Base-by-base conservation (phyloP, 2,329 filamentous ascomycete species). In the Alternaria tenuissima region DNA sequence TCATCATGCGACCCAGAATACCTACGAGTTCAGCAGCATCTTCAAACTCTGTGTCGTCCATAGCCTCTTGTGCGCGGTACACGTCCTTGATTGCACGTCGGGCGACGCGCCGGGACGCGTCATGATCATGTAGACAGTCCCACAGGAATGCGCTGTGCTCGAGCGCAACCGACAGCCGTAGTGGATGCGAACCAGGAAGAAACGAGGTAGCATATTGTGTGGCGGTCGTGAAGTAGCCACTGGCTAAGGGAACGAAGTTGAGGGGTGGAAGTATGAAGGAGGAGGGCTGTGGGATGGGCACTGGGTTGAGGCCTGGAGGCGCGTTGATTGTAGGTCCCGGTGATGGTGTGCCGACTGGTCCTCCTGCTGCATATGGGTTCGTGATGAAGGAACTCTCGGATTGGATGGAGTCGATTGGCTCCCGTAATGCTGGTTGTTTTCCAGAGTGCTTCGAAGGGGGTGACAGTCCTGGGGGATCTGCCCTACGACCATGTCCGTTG, bases 31-130 rank as follows among this genome's bases (percentile, higher is more conserved):
- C 91, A 59, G 93, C 93, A 0, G 94, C 93, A 77, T 98, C 95
- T 66, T 91, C 88, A 75, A 97, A 99, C 83, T 95, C 96, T 67
- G 96, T 93, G 72, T 98, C 94, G 60, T 96, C 92, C 88, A 98
- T 94, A 20, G 92, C 92, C 78, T 97, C 94, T 54, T 91, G 89
- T 1, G 93, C 93, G 58, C 93, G 91, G 75, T 97, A 97, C 1
- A 97, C 94, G 70, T 97, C 93, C 42, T 91, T 86, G 62, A 98
- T 95, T 3, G 94, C 92, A 38, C 89, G 86, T 71, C 92, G 90
- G 11, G 95, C 94, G 14, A 97, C 79, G 55, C 87, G 86, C 32
- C 94, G 86, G 52, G 92, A 93, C 36, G 84, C 88, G 22, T 94
- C 89, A 47, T 87, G 84, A 69, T 98, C 93, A 74, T 95, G 92